phyloP scores from a whole-genome alignment of 2,329 filamentous ascomycete species.

The Microsporum canis region DNA sequence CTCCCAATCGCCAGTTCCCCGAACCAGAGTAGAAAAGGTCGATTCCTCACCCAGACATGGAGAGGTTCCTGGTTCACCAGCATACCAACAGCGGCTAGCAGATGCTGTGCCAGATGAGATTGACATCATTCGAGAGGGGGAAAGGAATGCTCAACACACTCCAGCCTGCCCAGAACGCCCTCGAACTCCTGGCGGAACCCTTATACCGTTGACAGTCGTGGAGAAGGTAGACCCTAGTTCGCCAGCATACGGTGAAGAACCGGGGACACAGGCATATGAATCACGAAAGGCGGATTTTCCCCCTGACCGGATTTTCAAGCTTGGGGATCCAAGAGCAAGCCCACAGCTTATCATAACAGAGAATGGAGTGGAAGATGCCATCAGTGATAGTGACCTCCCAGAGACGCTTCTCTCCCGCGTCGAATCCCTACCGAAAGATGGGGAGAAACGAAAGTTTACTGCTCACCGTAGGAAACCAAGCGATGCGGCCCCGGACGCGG shows the following conservation, averaged over 20 bases:
- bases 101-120: constrained; percentile 55
- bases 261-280: constrained; percentile 48
- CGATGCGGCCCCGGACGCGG: constrained; percentile 35
- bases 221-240: constrained; percentile 48
- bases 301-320: constrained; percentile 46
- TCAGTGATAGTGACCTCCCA: constrained; percentile 22
- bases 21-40: constrained; percentile 52
- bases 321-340: constrained; percentile 15
- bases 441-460: constrained; percentile 11
- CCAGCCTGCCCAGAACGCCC: constrained; percentile 30
- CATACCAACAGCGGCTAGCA: constrained; percentile 46
- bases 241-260: constrained; percentile 50
- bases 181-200: constrained; percentile 40
- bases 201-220: constrained; percentile 49
- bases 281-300: constrained; percentile 47
- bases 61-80: constrained; percentile 50
- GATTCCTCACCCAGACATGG: constrained; percentile 49
- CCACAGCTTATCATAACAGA: constrained; percentile 3
- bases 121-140: constrained; percentile 43
- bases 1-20: constrained; percentile 44
- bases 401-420: constrained; percentile 37
- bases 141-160: constrained; percentile 32
- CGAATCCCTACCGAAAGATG: constrained; percentile 29
- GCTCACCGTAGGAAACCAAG: constrained; percentile 32
- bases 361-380: not conserved